Base-by-base conservation (phyloP, 306 rosid species). In the Sicyos baderoa region DNA sequence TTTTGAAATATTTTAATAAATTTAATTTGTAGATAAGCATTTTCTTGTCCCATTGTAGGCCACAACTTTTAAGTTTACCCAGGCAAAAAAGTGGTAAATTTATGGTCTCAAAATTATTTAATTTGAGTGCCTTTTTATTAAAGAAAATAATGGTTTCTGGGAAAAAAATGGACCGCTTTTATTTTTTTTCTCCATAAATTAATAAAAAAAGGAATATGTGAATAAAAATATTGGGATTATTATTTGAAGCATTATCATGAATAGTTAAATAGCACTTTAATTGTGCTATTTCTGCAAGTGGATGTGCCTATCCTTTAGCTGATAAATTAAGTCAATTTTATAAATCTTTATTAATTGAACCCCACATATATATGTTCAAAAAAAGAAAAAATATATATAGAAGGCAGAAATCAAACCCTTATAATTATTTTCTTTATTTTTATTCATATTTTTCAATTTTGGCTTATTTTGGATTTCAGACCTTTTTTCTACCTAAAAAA, bases 241-340 rank as follows among this genome's bases (percentile, higher is more conserved):
- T 59, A 59, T 59, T 59, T 59, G 47, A n/a, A 16, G n/a, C n/a
- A 60, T 61, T 61, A 76, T 66, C 74, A 25, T 54, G 72, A 76
- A 58, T 68, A 51, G 27, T 54, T 40, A 35, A 29, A 37, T 48
- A 45, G 21, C 54, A 66, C 71, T 42, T 66, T 66, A 13, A 66
- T 44, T 66, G 54, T 22, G 21, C 71, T 47, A 47, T 47, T 66
- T 66, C 55, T 10, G 2, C 55, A 47, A 66, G 71, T 66, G 71
- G 71, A 3, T 44, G 40, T 66, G 71, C 55, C 71, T 66, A 66
- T 47, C 54, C 40, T 44, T 44, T 66, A 66, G 71, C 55, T 66
- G 42, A 47, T 47, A 40, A 47, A 37, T 66, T 47, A 66, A 66
- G 71, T 66, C 71, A 66, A 66, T 18, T 44, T 19, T 44, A 64